These are phyloP conservation scores for Penicillium lagena DNA, from an alignment of 495 filamentous ascomycete genomes.

Conservation along the genomic window DNA sequence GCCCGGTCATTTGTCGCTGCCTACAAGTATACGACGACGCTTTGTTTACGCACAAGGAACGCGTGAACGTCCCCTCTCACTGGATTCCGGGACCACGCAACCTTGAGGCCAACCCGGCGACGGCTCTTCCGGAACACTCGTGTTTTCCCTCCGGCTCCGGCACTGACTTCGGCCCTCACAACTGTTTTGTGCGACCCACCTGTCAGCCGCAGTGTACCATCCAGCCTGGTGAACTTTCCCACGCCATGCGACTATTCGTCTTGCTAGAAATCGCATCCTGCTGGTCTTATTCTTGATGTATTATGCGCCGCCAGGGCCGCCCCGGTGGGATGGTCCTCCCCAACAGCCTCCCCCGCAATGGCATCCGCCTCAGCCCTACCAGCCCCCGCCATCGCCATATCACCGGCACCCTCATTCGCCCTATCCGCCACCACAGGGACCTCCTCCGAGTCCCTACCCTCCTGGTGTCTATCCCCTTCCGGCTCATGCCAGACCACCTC, in stretches of 20 bases:
- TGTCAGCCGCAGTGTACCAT: constrained; percentile 3
- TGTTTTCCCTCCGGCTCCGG: background rate
- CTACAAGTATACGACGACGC: too few relatives aligned
- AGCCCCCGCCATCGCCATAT: constrained; percentile 14
- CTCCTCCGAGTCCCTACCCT: background rate
- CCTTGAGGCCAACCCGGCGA: too few relatives aligned
- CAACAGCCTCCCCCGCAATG: constrained; percentile 12
- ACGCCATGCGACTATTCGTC: background rate
- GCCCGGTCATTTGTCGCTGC: too few relatives aligned
- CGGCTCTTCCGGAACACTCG: too few relatives aligned
- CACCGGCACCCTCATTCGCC: constrained; percentile 12
- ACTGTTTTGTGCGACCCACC: constrained; percentile 6
- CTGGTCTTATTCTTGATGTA: constrained; percentile 2
- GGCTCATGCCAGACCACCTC: background rate
- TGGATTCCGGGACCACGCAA: too few relatives aligned
- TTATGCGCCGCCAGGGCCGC: constrained; percentile 19
- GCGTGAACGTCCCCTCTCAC: too few relatives aligned
- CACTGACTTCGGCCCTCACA: background rate
- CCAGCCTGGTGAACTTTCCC: background rate
- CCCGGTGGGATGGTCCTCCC: constrained; percentile 13
- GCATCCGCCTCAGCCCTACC: constrained; percentile 11
- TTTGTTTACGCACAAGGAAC: too few relatives aligned
- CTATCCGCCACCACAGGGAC: background rate
- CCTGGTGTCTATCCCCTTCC: background rate
- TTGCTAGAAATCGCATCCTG: constrained; percentile 3